Evolutionary conservation across 176 grass and related monocot species (phyloP), one percentile per base, ranked within the genome.

Genomic region (Musa beccarii): DNA sequence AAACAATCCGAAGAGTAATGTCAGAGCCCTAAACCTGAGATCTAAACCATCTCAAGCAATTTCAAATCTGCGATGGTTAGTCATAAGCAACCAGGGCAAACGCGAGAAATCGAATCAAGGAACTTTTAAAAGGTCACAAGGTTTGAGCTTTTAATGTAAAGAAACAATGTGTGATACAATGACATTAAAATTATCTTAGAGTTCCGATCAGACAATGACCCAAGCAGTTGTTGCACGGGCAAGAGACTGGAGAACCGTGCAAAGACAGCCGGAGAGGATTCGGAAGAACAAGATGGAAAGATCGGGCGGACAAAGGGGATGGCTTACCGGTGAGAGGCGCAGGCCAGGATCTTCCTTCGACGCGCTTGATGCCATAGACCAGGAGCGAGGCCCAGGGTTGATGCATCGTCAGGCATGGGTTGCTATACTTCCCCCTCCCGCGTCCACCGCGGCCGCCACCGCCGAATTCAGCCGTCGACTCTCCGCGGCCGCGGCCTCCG

Each of bases 381-480:
- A 97, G 80, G 50, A 97, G 93, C 26, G 90, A 97, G 24, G 93
- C 93, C 93, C 93, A 97, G 1, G 93, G 93, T 70, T 97, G 93
- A 71, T 97, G 93, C 93, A 97, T 97, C 71, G 93, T 97, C 54
- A 97, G 86, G 84, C 93, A 92, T 9, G 90, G 83, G 75, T 92
- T 97, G 13, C 69, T 76, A 52, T 84, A 83, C 51, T 53, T 77
- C 11, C 68, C 87, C 65, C 25, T 71, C 8, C 80, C 76, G 53
- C 70, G 54, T 16, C 75, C 51, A 2, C 49, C 3, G 10, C 79
- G n/a, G 2, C 73, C 73, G 16, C 76, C 61, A 51, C 74, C 78
- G 9, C 73, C 15, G 15, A n/a, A 69, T 13, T 23, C 67, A 17
- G 2, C 29, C 8, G 15, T 69, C 9, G 13, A 7, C 2, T 55